Conservation (phyloP, 306 rosid species). For the Chamaecrista fasciculata region DNA sequence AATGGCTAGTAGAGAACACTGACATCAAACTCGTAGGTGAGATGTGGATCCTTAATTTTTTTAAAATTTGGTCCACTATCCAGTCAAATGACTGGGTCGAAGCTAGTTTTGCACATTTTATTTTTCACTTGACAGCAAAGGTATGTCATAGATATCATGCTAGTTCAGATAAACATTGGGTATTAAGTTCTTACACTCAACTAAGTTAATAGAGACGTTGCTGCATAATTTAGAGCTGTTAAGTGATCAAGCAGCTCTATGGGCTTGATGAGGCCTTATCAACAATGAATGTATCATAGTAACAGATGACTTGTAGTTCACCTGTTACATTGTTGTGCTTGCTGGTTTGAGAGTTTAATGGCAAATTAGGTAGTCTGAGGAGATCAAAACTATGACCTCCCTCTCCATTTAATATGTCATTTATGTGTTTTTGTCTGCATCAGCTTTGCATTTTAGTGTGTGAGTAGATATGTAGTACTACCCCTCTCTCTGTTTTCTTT, state of each 20-base stretch:
- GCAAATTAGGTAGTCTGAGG: slow-evolving; percentile 12
- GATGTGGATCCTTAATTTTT: slow-evolving; percentile 17
- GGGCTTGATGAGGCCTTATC: slow-evolving; percentile 17
- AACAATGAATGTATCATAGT: too few relatives aligned
- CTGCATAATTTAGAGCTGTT: slow-evolving; percentile 2
- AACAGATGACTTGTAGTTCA: too few relatives aligned
- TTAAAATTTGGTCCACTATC: slow-evolving; percentile 9
- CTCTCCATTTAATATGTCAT: background rate
- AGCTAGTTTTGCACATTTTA: background rate
- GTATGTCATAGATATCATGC: slow-evolving; percentile 17
- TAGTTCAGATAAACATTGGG: background rate
- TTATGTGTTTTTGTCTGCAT: background rate
- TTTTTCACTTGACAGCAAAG: slow-evolving; percentile 1
- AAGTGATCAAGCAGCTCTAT: slow-evolving; percentile 1
- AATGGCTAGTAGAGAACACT: slow-evolving; percentile 89
- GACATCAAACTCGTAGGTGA: slow-evolving; percentile 84
- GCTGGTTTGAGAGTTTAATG: slow-evolving; percentile 7
- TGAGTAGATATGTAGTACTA: slow-evolving; percentile 2
- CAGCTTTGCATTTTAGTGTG: slow-evolving; percentile 7
- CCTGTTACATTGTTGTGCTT: background rate
- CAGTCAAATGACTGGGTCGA: background rate
- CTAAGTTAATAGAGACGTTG: background rate
- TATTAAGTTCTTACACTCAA: background rate
- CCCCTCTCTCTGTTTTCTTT: slow-evolving; percentile 4
- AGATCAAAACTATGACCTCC: slow-evolving; percentile 11